A percentile compares a stretch with the other conserved stretches of the same genome.
These are phyloP conservation scores for Dioscorea zingiberensis DNA, from an alignment of 106 monocot species.

Conservation along the genomic window DNA sequence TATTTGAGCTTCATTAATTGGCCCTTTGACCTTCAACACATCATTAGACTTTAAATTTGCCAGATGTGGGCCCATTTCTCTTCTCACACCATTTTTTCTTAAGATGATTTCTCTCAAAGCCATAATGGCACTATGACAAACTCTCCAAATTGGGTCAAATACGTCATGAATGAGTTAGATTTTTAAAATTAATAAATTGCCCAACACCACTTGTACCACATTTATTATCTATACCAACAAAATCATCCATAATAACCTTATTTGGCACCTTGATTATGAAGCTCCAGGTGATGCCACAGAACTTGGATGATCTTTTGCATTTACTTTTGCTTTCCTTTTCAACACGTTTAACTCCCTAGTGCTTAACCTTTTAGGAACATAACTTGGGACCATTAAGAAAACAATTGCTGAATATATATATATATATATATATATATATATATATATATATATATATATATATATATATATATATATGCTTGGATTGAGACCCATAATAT, in stretches of 20 bases:
- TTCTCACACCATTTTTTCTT: too few relatives aligned
- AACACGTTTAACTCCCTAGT: constrained; percentile 83
- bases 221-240: constrained; percentile 38
- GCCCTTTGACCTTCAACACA: too few relatives aligned
- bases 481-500: constrained; percentile 36
- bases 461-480: too few relatives aligned
- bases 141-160: constrained; percentile 95
- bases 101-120: constrained; percentile 92
- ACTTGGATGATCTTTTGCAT: constrained; percentile 70
- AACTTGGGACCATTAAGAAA: constrained; percentile 77
- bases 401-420: constrained; percentile 86
- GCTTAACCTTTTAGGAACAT: constrained; percentile 69
- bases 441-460: too few relatives aligned
- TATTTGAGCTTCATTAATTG: too few relatives aligned
- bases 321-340: constrained; percentile 87
- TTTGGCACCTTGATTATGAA: constrained; percentile 17
- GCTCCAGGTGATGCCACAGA: constrained; percentile 5
- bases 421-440: too few relatives aligned
- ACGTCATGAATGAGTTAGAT: constrained; percentile 95
- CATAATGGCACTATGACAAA: constrained; percentile 89
- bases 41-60: too few relatives aligned
- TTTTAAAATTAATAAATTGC: constrained; percentile 75
- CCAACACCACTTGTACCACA: constrained; percentile 50
- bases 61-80: too few relatives aligned
- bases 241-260: constrained; percentile 60